A percentile compares a stretch with the other conserved stretches of the same genome.
phyloP scores from a whole-genome alignment of 371 early-diverging fungal species.

The Amoeboaphelidium protococcarum region DNA sequence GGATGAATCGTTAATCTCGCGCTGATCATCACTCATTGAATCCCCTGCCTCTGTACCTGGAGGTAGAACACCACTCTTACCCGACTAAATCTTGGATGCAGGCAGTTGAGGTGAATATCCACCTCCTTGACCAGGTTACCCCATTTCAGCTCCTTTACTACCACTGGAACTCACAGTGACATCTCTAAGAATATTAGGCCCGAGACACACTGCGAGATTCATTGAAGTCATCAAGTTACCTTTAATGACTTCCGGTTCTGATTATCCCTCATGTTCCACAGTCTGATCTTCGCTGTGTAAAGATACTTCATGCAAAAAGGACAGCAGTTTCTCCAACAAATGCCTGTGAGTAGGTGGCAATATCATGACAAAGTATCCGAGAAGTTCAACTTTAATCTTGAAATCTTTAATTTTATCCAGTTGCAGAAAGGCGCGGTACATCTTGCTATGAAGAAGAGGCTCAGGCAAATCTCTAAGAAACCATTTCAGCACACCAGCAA shows the following conservation, averaged over 20 bases:
- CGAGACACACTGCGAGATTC: neutral
- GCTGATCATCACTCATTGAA: neutral
- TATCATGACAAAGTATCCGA: neutral
- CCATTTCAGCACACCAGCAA: conserved; percentile 69
- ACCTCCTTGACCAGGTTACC: neutral
- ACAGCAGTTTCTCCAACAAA: neutral
- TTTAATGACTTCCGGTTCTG: neutral
- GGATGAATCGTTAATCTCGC: neutral
- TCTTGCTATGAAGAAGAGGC: conserved; percentile 47
- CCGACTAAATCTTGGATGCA: too few relatives aligned
- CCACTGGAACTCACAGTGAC: too few relatives aligned
- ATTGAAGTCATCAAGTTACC: neutral
- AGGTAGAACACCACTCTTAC: too few relatives aligned
- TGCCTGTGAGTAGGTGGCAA: neutral
- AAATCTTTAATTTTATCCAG: neutral
- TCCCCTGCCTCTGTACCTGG: too few relatives aligned
- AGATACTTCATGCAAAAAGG: neutral
- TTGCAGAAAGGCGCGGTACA: conserved; percentile 5
- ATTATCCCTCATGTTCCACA: neutral
- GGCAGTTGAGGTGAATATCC: neutral
- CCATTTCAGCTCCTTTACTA: too few relatives aligned
- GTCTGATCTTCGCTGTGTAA: neutral
- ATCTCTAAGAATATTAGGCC: neutral
- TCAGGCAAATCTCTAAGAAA: conserved; percentile 67
- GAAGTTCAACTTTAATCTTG: neutral